These are phyloP conservation scores for Pestalotiopsis sp. DNA, from an alignment of 2,329 filamentous ascomycete species.

Conservation along the genomic window DNA sequence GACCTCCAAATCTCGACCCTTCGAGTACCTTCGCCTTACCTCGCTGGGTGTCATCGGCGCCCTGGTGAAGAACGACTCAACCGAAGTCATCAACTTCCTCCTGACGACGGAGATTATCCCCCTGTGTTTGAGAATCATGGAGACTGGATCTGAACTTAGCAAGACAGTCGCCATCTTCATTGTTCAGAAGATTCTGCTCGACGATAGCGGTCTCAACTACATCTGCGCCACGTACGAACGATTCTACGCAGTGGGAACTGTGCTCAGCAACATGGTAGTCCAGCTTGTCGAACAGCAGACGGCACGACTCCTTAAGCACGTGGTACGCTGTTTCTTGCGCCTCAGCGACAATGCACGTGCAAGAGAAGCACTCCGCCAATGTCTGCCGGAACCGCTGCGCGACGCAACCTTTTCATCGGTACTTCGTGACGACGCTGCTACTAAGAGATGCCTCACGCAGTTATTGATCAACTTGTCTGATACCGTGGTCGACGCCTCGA, in stretches of 20 bases:
- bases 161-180: constrained; percentile 99
- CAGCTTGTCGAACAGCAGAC: constrained; percentile 98
- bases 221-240: constrained; percentile 98
- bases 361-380: constrained; percentile 91
- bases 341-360: constrained; percentile 95
- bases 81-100: constrained; percentile 98
- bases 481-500: constrained; percentile 64
- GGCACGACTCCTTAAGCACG: constrained; percentile 92
- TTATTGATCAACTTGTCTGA: constrained; percentile 95
- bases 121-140: constrained; percentile 97
- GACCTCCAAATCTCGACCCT: constrained; percentile 95
- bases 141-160: constrained; percentile 95
- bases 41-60: constrained; percentile 96
- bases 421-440: constrained; percentile 93
- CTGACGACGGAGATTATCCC: constrained; percentile 98
- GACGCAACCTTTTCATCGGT: constrained; percentile 97
- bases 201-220: constrained; percentile 95
- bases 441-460: constrained; percentile 96
- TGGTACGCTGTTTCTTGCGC: constrained; percentile 93
- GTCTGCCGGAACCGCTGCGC: constrained; percentile 95
- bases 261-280: constrained; percentile 97
- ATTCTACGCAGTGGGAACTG: constrained; percentile 97
- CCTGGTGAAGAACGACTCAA: constrained; percentile 97
- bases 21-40: constrained; percentile 95
- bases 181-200: constrained; percentile 96